Conservation (phyloP, 768 basidiomycete species). For the Tylopilus subfusipes region DNA sequence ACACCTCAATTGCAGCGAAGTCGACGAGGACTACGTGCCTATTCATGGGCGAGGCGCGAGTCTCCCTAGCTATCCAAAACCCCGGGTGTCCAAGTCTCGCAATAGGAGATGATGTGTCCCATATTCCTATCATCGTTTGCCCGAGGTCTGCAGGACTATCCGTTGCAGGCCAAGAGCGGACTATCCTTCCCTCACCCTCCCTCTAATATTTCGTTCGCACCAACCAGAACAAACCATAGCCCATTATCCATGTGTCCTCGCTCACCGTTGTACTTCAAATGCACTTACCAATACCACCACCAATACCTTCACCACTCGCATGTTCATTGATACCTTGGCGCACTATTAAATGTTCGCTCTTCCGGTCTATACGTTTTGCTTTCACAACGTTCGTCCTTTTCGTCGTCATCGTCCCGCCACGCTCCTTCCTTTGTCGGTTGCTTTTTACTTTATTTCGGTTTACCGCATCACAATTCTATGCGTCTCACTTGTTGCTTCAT, state of each 20-base stretch:
- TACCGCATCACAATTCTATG: not conserved
- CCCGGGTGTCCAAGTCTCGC: slow-evolving; percentile 54
- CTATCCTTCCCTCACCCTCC: not conserved
- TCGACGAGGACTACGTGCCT: slow-evolving; percentile 78
- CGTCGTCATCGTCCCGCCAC: not conserved
- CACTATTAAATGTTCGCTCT: slow-evolving; percentile 5
- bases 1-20: slow-evolving; percentile 68
- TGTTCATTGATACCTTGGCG: slow-evolving; percentile 13
- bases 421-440: slow-evolving; percentile 2
- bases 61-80: slow-evolving; percentile 39
- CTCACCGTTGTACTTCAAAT: slow-evolving; percentile 16
- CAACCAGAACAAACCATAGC: not conserved
- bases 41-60: slow-evolving; percentile 76
- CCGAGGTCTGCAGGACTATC: not conserved
- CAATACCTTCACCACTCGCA: not conserved
- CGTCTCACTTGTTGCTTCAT: slow-evolving; percentile 1
- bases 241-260: not conserved
- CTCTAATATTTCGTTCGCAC: not conserved
- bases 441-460: not conserved
- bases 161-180: not conserved
- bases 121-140: not conserved
- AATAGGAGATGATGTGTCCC: slow-evolving; percentile 39
- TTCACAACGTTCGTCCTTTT: not conserved
- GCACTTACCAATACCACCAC: slow-evolving; percentile 9
- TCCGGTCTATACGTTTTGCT: slow-evolving; percentile 5